Conservation (phyloP, 2,329 filamentous ascomycete genomes). For the Sporothrix pseudoabietina region DNA sequence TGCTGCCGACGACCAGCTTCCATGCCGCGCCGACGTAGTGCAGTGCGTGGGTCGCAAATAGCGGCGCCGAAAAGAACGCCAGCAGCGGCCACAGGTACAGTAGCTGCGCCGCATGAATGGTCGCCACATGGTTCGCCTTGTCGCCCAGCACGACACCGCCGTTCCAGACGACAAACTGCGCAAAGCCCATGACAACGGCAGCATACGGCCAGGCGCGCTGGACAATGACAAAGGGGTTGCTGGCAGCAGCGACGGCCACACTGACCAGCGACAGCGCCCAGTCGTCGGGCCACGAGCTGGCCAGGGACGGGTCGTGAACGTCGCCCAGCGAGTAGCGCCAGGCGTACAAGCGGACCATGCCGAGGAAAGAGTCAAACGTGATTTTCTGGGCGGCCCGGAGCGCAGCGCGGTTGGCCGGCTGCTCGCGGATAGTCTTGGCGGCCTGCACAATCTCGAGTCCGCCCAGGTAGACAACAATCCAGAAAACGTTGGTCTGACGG, state of each 20-base stretch:
- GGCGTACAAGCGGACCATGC: constrained; percentile 45
- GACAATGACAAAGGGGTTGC: constrained; percentile 51
- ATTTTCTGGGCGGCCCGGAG: not conserved
- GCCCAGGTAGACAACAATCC: constrained; percentile 79
- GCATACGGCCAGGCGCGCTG: constrained; percentile 61
- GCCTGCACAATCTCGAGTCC: constrained; percentile 59
- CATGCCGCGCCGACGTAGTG: not conserved
- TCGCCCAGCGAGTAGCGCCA: constrained; percentile 54
- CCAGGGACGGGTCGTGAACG: constrained; percentile 58
- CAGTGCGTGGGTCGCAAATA: constrained; percentile 53
- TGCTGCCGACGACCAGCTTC: not conserved
- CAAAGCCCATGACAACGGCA: constrained; percentile 67
- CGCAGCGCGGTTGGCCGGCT: not conserved
- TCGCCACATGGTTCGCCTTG: constrained; percentile 90
- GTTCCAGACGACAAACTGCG: constrained; percentile 79
- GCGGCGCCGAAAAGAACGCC: constrained; percentile 82
- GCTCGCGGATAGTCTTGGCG: constrained; percentile 41
- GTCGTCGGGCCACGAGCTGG: constrained; percentile 54
- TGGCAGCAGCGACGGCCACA: constrained; percentile 59
- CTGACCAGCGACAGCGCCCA: constrained; percentile 63
- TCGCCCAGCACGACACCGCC: constrained; percentile 91
- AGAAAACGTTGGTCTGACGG: constrained; percentile 96
- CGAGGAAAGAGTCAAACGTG: constrained; percentile 42
- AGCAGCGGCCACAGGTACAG: constrained; percentile 94
- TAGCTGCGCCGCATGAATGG: constrained; percentile 86